A percentile compares a stretch with the other conserved stretches of the same genome.
These are phyloP conservation scores for Yamadazyma blattariae DNA, from an alignment of 1,139 yeast genomes.

Conservation along the genomic window DNA sequence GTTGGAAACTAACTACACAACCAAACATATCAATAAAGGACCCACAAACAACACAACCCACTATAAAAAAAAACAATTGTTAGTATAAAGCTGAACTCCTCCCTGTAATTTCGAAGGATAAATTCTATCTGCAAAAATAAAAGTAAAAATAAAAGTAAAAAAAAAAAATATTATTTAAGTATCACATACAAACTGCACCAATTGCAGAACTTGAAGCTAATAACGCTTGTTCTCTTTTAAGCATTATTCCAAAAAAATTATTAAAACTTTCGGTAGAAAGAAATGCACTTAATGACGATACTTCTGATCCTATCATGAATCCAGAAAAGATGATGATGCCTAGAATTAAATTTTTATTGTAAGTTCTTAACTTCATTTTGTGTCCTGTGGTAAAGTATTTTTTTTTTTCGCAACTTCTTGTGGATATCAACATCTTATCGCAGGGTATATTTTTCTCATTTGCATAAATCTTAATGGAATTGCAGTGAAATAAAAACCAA, in stretches of 20 bases:
- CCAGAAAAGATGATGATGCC: conserved; percentile 25
- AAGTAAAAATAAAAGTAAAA: no score
- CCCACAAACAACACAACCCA: conserved; percentile 33
- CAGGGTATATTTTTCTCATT: no score
- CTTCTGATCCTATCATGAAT: conserved; percentile 31
- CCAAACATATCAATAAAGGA: conserved; percentile 30
- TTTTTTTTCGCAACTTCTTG: conserved; percentile 5
- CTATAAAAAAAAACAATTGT: conserved; percentile 13
- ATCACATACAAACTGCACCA: conserved; percentile 19
- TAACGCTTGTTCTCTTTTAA: conserved; percentile 24
- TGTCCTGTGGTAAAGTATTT: no score
- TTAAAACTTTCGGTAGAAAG: conserved; percentile 21
- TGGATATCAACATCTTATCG: no score
- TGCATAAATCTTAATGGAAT: no score
- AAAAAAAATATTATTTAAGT: no score
- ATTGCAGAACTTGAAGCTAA: conserved; percentile 27
- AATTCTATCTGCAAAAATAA: no score
- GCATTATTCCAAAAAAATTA: conserved; percentile 20
- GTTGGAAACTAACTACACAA: conserved; percentile 22
- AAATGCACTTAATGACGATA: conserved; percentile 24
- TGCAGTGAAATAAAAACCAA: no score
- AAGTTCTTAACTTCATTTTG: conserved; percentile 15
- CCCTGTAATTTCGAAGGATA: no score
- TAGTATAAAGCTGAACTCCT: background rate
- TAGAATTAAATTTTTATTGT: conserved; percentile 16